phyloP scores from a whole-genome alignment of 306 rosid genomes.

The Medicago arabica region DNA sequence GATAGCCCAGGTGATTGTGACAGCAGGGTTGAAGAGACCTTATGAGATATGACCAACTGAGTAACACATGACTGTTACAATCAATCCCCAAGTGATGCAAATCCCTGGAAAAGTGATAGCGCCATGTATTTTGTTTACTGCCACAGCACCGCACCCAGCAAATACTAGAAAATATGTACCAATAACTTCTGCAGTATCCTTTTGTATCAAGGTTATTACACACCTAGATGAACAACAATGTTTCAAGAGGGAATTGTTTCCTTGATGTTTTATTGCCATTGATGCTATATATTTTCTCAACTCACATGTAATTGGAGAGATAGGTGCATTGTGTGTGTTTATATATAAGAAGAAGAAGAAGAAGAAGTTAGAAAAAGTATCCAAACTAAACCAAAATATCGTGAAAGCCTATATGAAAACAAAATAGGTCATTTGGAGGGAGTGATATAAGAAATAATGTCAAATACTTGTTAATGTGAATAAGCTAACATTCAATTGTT shows the following conservation, averaged over 20 bases:
- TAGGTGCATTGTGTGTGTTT: slow-evolving; percentile 6
- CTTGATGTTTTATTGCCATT: slow-evolving; percentile 40
- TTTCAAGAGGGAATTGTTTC: slow-evolving; percentile 1
- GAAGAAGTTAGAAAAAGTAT: background rate
- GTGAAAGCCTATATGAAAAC: background rate
- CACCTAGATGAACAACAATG: slow-evolving; percentile 33
- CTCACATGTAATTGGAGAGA: background rate
- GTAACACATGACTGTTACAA: slow-evolving; percentile 50
- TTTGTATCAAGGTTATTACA: slow-evolving; percentile 30
- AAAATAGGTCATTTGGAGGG: background rate
- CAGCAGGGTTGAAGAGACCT: slow-evolving; percentile 67
- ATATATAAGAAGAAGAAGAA: background rate
- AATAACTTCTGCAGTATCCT: slow-evolving; percentile 52
- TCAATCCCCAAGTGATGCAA: slow-evolving; percentile 53
- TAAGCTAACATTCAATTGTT: no score
- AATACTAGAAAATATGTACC: slow-evolving; percentile 67
- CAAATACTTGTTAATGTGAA: no score
- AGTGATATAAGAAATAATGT: background rate
- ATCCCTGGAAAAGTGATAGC: slow-evolving; percentile 43
- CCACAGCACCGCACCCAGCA: slow-evolving; percentile 47
- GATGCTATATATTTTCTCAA: background rate
- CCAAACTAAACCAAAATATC: background rate
- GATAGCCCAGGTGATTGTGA: slow-evolving; percentile 57
- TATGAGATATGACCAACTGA: slow-evolving; percentile 61
- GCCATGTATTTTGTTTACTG: slow-evolving; percentile 44